These are phyloP conservation scores for Macrocystidia cucumis DNA, from an alignment of 1,284 basidiomycete species.

Conservation along the genomic window DNA sequence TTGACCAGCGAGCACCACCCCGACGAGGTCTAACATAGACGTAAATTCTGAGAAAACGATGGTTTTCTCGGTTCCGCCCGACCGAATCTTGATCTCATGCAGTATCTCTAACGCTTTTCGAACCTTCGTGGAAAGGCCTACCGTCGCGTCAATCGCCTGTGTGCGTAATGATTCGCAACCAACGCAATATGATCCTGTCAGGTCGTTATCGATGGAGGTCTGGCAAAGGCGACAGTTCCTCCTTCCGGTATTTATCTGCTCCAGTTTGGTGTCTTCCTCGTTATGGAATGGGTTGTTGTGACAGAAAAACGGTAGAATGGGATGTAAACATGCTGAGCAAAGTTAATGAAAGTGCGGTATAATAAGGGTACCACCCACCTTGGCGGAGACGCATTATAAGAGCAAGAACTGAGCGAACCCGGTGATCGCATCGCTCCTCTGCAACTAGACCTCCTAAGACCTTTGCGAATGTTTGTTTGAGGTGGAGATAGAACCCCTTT, in stretches of 20 bases:
- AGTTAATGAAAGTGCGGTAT: background rate
- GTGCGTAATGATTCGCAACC: too few species aligned
- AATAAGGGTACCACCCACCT: conserved; percentile 58
- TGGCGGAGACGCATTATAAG: conserved; percentile 84
- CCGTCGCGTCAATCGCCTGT: too few species aligned
- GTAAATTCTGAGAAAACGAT: conserved; percentile 92
- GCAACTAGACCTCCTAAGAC: too few species aligned
- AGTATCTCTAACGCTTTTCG: conserved; percentile 77
- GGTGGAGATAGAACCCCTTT: conserved; percentile 80
- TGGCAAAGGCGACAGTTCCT: too few species aligned
- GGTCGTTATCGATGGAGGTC: too few species aligned
- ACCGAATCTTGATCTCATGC: conserved; percentile 54
- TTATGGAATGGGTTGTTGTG: too few species aligned
- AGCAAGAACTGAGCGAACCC: conserved; percentile 82
- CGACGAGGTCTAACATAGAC: conserved; percentile 81
- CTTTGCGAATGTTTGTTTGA: too few species aligned
- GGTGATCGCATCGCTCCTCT: too few species aligned
- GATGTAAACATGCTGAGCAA: conserved; percentile 79
- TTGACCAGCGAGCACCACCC: conserved; percentile 69
- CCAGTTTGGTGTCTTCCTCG: too few species aligned
- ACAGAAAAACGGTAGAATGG: too few species aligned
- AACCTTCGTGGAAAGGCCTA: conserved; percentile 94
- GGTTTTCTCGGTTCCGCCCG: conserved; percentile 72
- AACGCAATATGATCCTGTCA: too few species aligned
- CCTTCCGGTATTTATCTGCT: too few species aligned